Conservation (phyloP, 768 basidiomycete species). For the Pleurotus ostreatus region DNA sequence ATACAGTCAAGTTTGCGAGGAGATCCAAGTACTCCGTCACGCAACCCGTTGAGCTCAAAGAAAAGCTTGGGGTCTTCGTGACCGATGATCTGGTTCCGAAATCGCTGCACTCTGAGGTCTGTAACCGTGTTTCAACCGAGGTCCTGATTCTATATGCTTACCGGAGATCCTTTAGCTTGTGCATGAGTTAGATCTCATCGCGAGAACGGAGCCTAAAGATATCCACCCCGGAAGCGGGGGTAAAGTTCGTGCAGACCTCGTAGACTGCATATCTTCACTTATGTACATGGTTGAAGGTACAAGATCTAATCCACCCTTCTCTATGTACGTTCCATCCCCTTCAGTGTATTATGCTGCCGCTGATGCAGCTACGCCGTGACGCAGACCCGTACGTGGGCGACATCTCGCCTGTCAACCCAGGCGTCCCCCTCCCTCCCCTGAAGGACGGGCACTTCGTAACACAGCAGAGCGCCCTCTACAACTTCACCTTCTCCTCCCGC, state of each 20-base stretch:
- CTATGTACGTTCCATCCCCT: constrained; percentile 5
- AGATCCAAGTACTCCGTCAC: background rate
- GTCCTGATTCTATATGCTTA: background rate
- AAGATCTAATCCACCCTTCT: constrained; percentile 16
- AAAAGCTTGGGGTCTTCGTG: constrained; percentile 7
- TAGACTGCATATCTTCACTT: too few relatives aligned
- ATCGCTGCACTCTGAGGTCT: constrained; percentile 12
- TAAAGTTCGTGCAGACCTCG: constrained; percentile 4
- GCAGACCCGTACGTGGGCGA: constrained; percentile 10
- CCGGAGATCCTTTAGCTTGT: constrained; percentile 5
- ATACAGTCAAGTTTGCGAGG: background rate
- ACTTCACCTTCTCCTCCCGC: background rate
- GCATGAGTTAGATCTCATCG: constrained; percentile 10
- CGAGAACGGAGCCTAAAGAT: constrained; percentile 11
- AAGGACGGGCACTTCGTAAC: background rate
- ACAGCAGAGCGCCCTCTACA: background rate
- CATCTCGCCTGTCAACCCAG: background rate
- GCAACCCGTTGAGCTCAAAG: background rate
- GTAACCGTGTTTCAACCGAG: background rate
- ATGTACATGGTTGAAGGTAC: constrained; percentile 6
- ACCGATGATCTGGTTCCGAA: constrained; percentile 10
- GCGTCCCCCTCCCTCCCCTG: background rate
- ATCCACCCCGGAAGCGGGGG: constrained; percentile 13
- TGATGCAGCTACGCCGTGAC: background rate
- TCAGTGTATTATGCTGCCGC: too few relatives aligned